Base-by-base conservation (phyloP, 164 flowering plant species). In the Taxillus chinensis region DNA sequence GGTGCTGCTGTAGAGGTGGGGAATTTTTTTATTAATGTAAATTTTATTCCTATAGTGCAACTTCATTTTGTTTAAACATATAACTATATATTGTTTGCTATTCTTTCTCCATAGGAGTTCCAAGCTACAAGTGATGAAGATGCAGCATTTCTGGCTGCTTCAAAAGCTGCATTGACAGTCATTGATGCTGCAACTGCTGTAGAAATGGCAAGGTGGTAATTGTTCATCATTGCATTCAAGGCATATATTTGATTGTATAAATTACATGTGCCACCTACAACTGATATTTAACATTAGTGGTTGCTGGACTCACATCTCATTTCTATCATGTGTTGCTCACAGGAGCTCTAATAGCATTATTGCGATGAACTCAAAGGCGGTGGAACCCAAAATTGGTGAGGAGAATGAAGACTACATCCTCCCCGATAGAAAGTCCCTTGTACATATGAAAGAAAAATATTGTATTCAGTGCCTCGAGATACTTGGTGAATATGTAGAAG, bases 401-500 rank as follows among this genome's bases (percentile, higher is more conserved):
- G 92, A 86, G 67, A 63, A 74, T 70, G 85, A 78, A 63, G 96
- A 86, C 57, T 81, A 70, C 64, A 78, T 74, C 57, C 73, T 89
- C 57, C 84, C 77, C 16, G 89, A 87, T 71, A 50, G 60, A 53
- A 79, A 80, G 15, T 72, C 88, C 56, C 86, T 95, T 59, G 83
- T 85, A 49, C 81, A 80, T 68, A 57, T 80, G 63, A 82, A 90
- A 72, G 99, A 91, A 68, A 90, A 82, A 65, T 85, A 80, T 50
- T 89, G 91, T 77, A 89, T 95, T 56, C 95, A 86, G 70, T 91
- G 97, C 73, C 95, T 95, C 74, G 90, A 80, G 71, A 70, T 70
- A 17, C 76, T 95, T 15, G 99, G 99, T 40, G 96, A 89, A 71
- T 95, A 95, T 77, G 89, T 93, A 65, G 96, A 90, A 74, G 98